Percentiles rank a stretch among this genome's conserved stretches.
phyloP scores from a whole-genome alignment of 2,329 filamentous ascomycete genomes.

The Bertia moriformis region DNA sequence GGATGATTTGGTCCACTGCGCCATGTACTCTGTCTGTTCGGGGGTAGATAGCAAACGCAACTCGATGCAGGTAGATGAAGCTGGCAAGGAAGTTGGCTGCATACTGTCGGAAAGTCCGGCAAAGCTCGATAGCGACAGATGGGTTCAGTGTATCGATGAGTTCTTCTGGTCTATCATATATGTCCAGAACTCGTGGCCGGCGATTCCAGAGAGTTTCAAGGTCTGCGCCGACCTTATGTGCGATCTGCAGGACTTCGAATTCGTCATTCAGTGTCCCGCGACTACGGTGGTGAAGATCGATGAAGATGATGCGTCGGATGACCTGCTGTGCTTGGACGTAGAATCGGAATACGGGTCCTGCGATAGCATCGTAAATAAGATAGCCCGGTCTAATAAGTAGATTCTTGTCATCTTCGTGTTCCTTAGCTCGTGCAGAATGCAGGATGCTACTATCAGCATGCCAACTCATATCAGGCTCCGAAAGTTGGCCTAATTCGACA shows the following conservation, averaged over 20 bases:
- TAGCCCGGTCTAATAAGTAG: conserved; percentile 12
- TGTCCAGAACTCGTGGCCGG: conserved; percentile 14
- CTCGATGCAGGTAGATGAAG: conserved; percentile 18
- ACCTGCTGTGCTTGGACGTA: conserved; percentile 16
- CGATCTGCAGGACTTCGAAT: conserved; percentile 19
- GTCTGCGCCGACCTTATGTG: conserved; percentile 17
- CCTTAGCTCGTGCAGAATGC: conserved; percentile 2
- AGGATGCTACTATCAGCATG: neutral
- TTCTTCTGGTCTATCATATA: conserved; percentile 13
- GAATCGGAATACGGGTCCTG: conserved; percentile 15
- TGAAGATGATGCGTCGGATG: conserved; percentile 15
- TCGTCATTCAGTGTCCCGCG: conserved; percentile 19
- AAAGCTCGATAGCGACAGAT: conserved; percentile 11
- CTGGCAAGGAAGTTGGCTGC: conserved; percentile 17
- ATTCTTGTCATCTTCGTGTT: conserved; percentile 4
- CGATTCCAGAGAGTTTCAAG: conserved; percentile 16
- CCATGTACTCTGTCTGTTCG: conserved; percentile 17
- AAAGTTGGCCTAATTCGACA: conserved; percentile 10
- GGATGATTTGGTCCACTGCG: conserved; percentile 17
- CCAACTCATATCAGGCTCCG: conserved; percentile 2
- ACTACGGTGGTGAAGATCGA: conserved; percentile 19
- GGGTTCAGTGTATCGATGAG: conserved; percentile 11
- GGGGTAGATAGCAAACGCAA: conserved; percentile 19
- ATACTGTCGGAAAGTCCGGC: conserved; percentile 16
- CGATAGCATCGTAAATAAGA: conserved; percentile 14